Evolutionary conservation across 2,329 filamentous ascomycete genomes (phyloP).

Genomic region (Alternaria brassicicola): DNA sequence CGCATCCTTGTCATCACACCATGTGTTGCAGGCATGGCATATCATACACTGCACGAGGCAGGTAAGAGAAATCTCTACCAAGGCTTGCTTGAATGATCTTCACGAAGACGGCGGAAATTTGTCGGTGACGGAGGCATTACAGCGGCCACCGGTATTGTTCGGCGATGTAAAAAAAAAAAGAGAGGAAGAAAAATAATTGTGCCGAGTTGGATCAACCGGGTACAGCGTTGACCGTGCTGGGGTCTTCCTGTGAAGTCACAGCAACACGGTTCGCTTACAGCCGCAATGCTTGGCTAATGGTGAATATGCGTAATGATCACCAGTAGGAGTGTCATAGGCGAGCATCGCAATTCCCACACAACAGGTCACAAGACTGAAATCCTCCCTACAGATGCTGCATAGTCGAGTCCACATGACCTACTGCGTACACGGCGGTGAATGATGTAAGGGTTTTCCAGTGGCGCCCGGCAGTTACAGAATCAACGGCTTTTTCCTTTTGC

Average conservation of each 20-base stretch:
- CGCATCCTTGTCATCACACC: slow-evolving; percentile 2
- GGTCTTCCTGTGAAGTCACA: not conserved
- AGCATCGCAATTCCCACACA: slow-evolving; percentile 5
- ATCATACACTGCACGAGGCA: not conserved
- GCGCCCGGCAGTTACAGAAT: slow-evolving; percentile 13
- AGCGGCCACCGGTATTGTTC: not conserved
- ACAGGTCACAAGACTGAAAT: slow-evolving; percentile 10
- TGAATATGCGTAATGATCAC: slow-evolving; percentile 3
- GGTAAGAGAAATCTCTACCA: not conserved
- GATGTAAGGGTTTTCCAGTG: slow-evolving; percentile 1
- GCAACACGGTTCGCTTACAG: slow-evolving; percentile 7
- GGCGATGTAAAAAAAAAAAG: not conserved
- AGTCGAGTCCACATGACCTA: not conserved
- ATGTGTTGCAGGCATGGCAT: not conserved
- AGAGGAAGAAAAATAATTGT: not conserved
- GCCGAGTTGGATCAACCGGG: slow-evolving; percentile 8
- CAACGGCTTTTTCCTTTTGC: slow-evolving; percentile 11
- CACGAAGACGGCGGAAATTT: not conserved
- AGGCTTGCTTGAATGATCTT: not conserved
- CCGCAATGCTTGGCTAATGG: slow-evolving; percentile 4
- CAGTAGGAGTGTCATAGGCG: slow-evolving; percentile 2
- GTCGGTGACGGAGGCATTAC: slow-evolving; percentile 1
- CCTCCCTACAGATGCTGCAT: not conserved
- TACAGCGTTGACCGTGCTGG: slow-evolving; percentile 2
- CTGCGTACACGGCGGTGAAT: slow-evolving; percentile 3